Percentiles rank a stretch among this genome's conserved stretches.
Evolutionary conservation across 2,329 filamentous ascomycete genomes (phyloP).

Genomic region (Fusarium decemcellulare): DNA sequence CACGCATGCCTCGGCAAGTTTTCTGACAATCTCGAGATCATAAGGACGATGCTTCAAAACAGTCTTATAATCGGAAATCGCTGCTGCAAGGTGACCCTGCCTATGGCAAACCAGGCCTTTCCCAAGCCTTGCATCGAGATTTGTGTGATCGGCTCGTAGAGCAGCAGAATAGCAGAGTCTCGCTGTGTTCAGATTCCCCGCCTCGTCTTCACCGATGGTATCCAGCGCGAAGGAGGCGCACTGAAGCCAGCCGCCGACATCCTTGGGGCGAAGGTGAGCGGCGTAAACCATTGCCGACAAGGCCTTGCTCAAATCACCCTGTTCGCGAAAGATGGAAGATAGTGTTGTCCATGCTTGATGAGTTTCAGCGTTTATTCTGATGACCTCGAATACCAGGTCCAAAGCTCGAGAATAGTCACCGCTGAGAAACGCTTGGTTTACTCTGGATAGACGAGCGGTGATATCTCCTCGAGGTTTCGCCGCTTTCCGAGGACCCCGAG

Average conservation of each 20-base stretch:
- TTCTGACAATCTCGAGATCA: conserved; percentile 68
- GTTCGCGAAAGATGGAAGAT: conserved; percentile 72
- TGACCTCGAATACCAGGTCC: conserved; percentile 72
- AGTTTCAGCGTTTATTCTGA: conserved; percentile 78
- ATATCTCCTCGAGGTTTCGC: conserved; percentile 80
- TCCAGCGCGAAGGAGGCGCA: conserved; percentile 71
- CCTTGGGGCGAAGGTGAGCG: conserved; percentile 73
- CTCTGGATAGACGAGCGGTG: conserved; percentile 75
- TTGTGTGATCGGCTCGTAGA: conserved; percentile 69
- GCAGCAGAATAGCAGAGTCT: conserved; percentile 73
- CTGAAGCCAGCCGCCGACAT: conserved; percentile 71
- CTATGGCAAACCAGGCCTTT: conserved; percentile 72
- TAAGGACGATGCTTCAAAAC: conserved; percentile 66
- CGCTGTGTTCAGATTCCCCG: conserved; percentile 66
- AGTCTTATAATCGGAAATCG: conserved; percentile 70
- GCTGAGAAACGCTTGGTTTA: conserved; percentile 77
- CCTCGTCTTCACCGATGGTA: conserved; percentile 62
- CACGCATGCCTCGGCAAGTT: conserved; percentile 70
- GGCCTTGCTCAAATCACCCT: conserved; percentile 69
- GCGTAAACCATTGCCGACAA: conserved; percentile 73
- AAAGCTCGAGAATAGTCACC: conserved; percentile 73
- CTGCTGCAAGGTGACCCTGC: conserved; percentile 66
- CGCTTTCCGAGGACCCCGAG: conserved; percentile 68
- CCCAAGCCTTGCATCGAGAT: conserved; percentile 70
- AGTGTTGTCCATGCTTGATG: conserved; percentile 76